Conservation (phyloP, 345 rosid genomes). For the Dovyalis caffra region DNA sequence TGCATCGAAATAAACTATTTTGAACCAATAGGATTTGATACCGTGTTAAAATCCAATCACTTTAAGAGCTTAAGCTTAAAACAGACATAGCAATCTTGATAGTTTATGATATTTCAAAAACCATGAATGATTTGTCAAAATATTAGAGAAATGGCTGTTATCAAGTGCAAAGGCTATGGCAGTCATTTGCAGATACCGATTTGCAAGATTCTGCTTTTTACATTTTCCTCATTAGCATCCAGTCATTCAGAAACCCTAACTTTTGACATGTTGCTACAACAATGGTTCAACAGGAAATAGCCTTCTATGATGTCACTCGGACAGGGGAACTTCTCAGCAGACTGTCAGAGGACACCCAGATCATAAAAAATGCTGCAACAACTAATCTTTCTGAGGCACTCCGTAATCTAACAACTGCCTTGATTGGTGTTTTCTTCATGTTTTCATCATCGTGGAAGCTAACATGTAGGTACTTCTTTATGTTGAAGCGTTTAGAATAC, state of each 20-base stretch:
- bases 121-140: not conserved
- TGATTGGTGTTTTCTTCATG: slow-evolving; percentile 45
- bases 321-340: slow-evolving; percentile 53
- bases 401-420: slow-evolving; percentile 40
- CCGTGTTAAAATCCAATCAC: too few species aligned
- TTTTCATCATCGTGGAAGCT: slow-evolving; percentile 50
- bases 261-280: not conserved
- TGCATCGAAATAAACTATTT: too few species aligned
- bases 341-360: slow-evolving; percentile 52
- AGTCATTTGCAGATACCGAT: not conserved
- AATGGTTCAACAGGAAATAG: slow-evolving; percentile 49
- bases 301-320: slow-evolving; percentile 50
- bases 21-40: too few species aligned
- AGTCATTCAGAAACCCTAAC: not conserved
- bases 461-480: slow-evolving; percentile 33
- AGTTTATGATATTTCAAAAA: not conserved
- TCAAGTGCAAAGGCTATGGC: not conserved
- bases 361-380: slow-evolving; percentile 55
- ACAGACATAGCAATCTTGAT: too few species aligned
- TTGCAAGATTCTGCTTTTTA: not conserved
- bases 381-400: slow-evolving; percentile 53
- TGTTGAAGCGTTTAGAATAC: not conserved
- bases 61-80: too few species aligned
- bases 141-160: not conserved
- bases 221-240: not conserved